Base-by-base conservation (phyloP, 352 stramenopile genomes). In the Phytophthora niederhauseri region DNA sequence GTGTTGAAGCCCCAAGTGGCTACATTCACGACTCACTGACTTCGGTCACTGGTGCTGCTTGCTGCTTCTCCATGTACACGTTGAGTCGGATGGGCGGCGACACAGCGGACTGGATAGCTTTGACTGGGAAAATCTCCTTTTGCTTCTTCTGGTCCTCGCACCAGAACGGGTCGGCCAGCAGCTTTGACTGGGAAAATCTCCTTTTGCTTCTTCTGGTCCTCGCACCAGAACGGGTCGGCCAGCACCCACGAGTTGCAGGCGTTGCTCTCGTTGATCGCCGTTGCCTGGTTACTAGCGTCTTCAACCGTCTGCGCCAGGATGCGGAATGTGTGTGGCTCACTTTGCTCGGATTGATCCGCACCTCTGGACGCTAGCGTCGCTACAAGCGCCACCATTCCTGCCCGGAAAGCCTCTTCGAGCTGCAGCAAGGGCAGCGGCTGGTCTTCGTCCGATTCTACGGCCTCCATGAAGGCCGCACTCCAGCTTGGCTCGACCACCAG, bases 231-330 rank as follows among this genome's bases (percentile, higher is more conserved):
- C 4, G 61, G 70, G 64, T 92, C 81, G 5, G 86, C 82, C 9
- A 87, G 55, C 0, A 96, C 76, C 88, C 86, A 96, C 55, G 88
- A 93, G 57, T 87, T 89, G 28, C 58, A 61, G 3, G 73, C 75
- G 15, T 73, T 61, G 7, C 75, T 45, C 26, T 81, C 70, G 53
- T 86, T 64, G 12, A 93, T 61, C 5, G 70, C 63, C 15, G 80
- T 87, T 22, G 34, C 70, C 11, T 72, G 66, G 8, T 66, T 75
- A 0, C 58, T 67, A 2, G 64, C 66, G 28, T 89, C 81, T 70
- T 93, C 85, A 1, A 75, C 53, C 11, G 88, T 96, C 53, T 90
- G 69, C 0, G 75, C 75, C 24, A 92, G 64, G 8, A 96, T 78
- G n/a, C 85, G 85, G 70, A 96, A 96, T 6, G 82, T 86, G 38